Evolutionary conservation across 352 stramenopile genomes (phyloP), one percentile per base, ranked within the genome.

Genomic region (Phytophthora sansomeana): DNA sequence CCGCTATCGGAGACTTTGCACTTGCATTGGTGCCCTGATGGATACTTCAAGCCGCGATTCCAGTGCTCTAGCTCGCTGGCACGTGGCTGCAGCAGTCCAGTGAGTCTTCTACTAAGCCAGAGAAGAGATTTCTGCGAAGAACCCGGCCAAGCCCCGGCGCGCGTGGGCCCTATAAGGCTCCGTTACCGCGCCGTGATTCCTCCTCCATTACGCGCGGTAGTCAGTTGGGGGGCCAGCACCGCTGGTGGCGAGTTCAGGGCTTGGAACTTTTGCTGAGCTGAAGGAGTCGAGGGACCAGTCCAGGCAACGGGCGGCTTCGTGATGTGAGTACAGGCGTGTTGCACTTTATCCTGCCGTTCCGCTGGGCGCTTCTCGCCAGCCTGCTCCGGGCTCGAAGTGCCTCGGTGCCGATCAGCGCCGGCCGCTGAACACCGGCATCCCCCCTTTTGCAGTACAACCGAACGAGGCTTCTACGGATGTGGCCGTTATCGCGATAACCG

Each of bases 401-500:
- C n/a, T n/a, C n/a, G n/a, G n/a, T n/a, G n/a, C n/a, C n/a, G n/a
- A n/a, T n/a, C n/a, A n/a, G n/a, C n/a, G n/a, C n/a, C n/a, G n/a
- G n/a, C 36, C 33, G 35, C 29, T 19, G 19, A 32, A 17, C 51
- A 36, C 8, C 51, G 35, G n/a, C 26, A 36, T 19, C 32, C 35
- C 21, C 41, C 35, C 55, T 56, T 67, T 53, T 19, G 50, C 11
- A 14, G 17, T 51, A 36, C 51, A 55, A 63, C 56, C 64, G 19
- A 59, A 51, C 41, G 58, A 66, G 55, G 6, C n/a, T n/a, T n/a
- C 49, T 63, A 59, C 39, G 16, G 28, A 57, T 28, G n/a, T 67
- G 60, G 67, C 67, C 55, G 67, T 75, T 75, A 65, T 71, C 43
- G 3, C 19, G 3, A 54, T 53, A 72, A 72, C 61, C 21, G 56